Evolutionary conservation across 2,329 filamentous ascomycete genomes (phyloP).

Genomic region (Pseudogymnoascus sp.): DNA sequence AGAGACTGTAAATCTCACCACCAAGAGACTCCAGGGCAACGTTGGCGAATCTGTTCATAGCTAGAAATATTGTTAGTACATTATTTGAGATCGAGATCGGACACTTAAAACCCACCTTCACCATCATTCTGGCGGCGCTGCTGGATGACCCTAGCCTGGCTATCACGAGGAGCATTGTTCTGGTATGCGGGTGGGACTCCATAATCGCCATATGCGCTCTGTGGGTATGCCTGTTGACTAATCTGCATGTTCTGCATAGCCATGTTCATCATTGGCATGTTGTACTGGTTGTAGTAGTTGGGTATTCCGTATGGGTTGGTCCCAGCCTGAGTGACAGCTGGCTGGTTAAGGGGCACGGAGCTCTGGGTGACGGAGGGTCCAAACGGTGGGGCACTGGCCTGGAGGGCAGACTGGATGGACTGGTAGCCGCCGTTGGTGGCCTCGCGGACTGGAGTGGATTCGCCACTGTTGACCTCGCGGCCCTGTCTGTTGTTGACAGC

Average conservation of each 20-base stretch:
- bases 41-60: constrained; percentile 75
- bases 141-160: constrained; percentile 66
- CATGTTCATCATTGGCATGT: constrained; percentile 55
- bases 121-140: constrained; percentile 66
- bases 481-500: constrained; percentile 60
- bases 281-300: constrained; percentile 31
- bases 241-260: constrained; percentile 61
- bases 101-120: constrained; percentile 47
- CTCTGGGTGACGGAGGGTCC: constrained; percentile 49
- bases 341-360: constrained; percentile 23
- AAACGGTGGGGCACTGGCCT: constrained; percentile 73
- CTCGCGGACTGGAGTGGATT: constrained; percentile 30
- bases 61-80: constrained; percentile 29
- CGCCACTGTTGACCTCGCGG: constrained; percentile 54
- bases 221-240: constrained; percentile 44
- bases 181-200: constrained; percentile 19
- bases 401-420: constrained; percentile 63
- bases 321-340: constrained; percentile 21
- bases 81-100: not conserved
- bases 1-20: constrained; percentile 79
- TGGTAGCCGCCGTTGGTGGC: constrained; percentile 42
- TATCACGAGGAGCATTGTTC: constrained; percentile 56
- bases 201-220: constrained; percentile 42
- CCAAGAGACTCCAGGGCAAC: constrained; percentile 70
- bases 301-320: constrained; percentile 16